A percentile compares a stretch with the other conserved stretches of the same genome.
These are phyloP conservation scores for Phaeophleospora eucalypticola DNA, from an alignment of 2,329 filamentous ascomycete species.

Conservation along the genomic window DNA sequence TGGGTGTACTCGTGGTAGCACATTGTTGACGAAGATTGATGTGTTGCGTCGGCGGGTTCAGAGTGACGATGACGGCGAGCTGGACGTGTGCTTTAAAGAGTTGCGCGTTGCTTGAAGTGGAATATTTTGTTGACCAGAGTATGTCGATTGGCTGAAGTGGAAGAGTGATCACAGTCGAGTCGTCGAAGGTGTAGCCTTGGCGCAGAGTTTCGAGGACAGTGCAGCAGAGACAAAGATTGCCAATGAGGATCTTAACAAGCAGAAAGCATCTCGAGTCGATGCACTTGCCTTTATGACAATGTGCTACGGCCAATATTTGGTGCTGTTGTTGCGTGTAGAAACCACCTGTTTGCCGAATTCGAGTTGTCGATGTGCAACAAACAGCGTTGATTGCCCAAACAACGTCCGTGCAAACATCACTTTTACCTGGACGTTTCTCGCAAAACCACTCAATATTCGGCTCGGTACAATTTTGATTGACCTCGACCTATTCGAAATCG, in stretches of 20 bases:
- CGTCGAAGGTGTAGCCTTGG: too few relatives aligned
- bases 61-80: too few relatives aligned
- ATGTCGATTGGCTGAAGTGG: neutral
- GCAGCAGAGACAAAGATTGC: neutral
- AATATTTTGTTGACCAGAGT: neutral
- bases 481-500: neutral
- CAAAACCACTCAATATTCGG: neutral
- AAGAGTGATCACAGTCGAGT: neutral
- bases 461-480: neutral
- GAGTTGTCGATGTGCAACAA: slow-evolving; percentile 8
- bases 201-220: neutral
- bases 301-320: slow-evolving; percentile 11
- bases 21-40: slow-evolving; percentile 17
- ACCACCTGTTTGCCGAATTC: slow-evolving; percentile 7
- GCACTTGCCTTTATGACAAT: neutral
- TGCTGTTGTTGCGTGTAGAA: neutral
- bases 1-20: slow-evolving; percentile 35
- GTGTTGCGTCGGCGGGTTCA: too few relatives aligned
- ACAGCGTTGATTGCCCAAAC: slow-evolving; percentile 16
- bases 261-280: neutral
- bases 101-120: too few relatives aligned
- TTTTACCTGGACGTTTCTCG: neutral
- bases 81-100: too few relatives aligned
- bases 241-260: neutral
- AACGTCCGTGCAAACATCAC: slow-evolving; percentile 12